Percentiles rank a stretch among this genome's conserved stretches.
Conservation (phyloP, 2,329 filamentous ascomycete genomes). For the Microsporum canis region DNA sequence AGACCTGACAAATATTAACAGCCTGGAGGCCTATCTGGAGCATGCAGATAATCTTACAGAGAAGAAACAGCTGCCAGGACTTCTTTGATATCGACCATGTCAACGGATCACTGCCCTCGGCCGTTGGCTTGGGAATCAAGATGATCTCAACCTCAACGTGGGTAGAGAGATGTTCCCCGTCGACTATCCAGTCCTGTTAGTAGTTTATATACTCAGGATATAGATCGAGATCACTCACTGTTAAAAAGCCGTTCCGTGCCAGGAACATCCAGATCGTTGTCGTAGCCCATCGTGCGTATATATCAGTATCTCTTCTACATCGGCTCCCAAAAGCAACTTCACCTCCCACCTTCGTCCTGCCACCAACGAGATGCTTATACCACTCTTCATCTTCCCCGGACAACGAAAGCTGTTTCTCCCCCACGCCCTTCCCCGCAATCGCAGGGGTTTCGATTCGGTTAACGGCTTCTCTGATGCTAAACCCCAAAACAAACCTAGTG, state of each 20-base stretch:
- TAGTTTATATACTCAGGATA: background rate
- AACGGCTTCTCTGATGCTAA: background rate
- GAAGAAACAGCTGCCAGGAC: conserved; percentile 4
- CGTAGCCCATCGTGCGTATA: background rate
- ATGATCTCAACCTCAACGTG: conserved; percentile 12
- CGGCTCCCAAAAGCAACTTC: background rate
- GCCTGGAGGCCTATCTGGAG: too few species aligned
- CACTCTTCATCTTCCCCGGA: background rate
- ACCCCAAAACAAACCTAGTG: background rate
- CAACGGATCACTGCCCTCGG: conserved; percentile 22
- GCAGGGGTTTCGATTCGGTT: background rate
- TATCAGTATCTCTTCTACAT: background rate
- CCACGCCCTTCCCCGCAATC: background rate
- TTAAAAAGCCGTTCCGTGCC: background rate
- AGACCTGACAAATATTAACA: background rate
- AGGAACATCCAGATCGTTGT: background rate
- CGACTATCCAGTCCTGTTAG: background rate
- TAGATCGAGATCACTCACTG: background rate
- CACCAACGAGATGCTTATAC: background rate
- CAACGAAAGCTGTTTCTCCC: background rate
- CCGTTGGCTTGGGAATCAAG: conserved; percentile 21
- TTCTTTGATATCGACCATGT: conserved; percentile 22
- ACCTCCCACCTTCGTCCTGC: background rate
- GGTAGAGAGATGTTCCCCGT: background rate
- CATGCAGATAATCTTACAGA: background rate